Evolutionary conservation across 1,139 yeast genomes (phyloP).

Genomic region (Pichia sp.): DNA sequence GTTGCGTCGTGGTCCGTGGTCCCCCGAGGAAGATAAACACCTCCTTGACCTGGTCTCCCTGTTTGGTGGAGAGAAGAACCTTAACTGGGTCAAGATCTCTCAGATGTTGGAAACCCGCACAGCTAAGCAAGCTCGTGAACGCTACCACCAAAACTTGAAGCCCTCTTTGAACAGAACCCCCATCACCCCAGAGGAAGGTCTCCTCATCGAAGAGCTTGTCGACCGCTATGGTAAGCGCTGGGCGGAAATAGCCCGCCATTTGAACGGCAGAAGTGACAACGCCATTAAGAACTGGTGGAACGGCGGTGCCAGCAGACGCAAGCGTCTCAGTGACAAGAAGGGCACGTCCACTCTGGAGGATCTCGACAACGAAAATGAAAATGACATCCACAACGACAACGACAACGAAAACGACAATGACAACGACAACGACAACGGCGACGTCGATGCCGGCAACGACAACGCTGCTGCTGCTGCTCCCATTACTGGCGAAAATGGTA

Average conservation of each 20-base stretch:
- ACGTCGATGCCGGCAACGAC: too few species aligned
- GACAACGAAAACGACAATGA: slow-evolving; percentile 1
- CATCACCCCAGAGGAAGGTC: slow-evolving; percentile 81
- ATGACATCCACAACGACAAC: slow-evolving; percentile 1
- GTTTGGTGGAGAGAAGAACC: slow-evolving; percentile 63
- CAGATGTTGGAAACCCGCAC: slow-evolving; percentile 71
- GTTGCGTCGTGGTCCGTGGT: slow-evolving; percentile 75
- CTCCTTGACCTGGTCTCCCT: slow-evolving; percentile 64
- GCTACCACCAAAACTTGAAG: slow-evolving; percentile 88
- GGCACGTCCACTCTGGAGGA: neutral
- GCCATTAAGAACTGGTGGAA: slow-evolving; percentile 98
- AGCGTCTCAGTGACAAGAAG: slow-evolving; percentile 43
- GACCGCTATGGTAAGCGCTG: slow-evolving; percentile 80
- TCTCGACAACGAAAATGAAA: slow-evolving; percentile 1
- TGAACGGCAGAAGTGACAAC: slow-evolving; percentile 83
- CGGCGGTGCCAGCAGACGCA: slow-evolving; percentile 79
- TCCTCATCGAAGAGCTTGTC: slow-evolving; percentile 73
- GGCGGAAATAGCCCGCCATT: slow-evolving; percentile 90
- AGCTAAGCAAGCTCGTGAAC: slow-evolving; percentile 89
- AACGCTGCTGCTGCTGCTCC: neutral
- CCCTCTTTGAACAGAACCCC: slow-evolving; percentile 81
- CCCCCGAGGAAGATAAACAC: slow-evolving; percentile 75
- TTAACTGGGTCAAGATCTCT: slow-evolving; percentile 86
- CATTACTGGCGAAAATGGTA: neutral
- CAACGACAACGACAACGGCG: neutral